Evolutionary conservation across 352 stramenopile genomes (phyloP), one percentile per base, ranked within the genome.

Genomic region (Phytophthora podocarpi): DNA sequence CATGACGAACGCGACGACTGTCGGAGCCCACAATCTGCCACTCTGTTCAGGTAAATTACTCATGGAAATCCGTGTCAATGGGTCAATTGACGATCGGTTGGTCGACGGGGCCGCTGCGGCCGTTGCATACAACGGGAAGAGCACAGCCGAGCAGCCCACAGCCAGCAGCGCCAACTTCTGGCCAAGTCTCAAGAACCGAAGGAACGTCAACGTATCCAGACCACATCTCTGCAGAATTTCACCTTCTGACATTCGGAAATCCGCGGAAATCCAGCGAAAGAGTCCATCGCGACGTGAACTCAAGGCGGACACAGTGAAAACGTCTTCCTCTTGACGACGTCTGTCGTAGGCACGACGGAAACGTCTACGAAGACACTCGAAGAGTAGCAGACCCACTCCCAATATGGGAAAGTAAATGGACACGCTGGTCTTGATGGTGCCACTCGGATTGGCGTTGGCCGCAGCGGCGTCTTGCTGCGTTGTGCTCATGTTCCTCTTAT

Each of bases 41-140:
- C 83, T 84, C 6, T 55, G 46, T 40, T 71, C 72, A 2, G 69
- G 61, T 46, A 94, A 60, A 59, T 91, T 94, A 27, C 80, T 90
- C 82, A 94, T 90, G 26, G 74, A 90, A 54, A 94, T 88, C 23
- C 67, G 65, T 34, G 75, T 72, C 24, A 94, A 50, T 12, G 78
- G 70, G 35, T 94, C 85, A 30, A 86, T 66, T 5, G 53, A 47
- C 20, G 36, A 49, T 43, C 26, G 70, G 4, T 56, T 73, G 11
- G 42, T 50, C 5, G 34, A 36, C 12, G 54, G 59, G 10, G 63
- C 42, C 8, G 59, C 55, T 7, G 42, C 55, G 15, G 79, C 79
- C 8, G 82, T 90, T 30, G 80, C 82, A 32, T 88, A 94, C 32
- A 94, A 53, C 11, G 85, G 83, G 45, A 94, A 90, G 13, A 94